Base-by-base conservation (phyloP, 106 monocot genomes). In the Dendrobium chrysotoxum region DNA sequence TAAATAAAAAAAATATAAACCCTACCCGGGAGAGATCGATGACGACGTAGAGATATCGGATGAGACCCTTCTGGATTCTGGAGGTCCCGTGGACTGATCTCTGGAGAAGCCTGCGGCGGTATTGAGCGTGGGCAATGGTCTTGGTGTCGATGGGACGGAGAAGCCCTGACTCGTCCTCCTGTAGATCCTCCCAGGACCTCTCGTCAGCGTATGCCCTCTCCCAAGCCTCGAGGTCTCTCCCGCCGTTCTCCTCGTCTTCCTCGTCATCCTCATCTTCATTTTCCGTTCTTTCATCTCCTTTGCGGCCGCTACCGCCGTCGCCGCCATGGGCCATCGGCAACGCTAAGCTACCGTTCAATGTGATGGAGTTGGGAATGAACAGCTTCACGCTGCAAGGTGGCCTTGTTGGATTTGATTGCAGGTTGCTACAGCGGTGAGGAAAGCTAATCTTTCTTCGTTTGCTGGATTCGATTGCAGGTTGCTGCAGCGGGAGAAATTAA, bases 131-230 rank as follows among this genome's bases (percentile, higher is more conserved):
- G 57, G 88, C 88, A 64, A 94, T 61, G 23, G 86, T 85, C 76
- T 86, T 91, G 47, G 89, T 90, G 79, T 95, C 92, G 41, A 92
- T 83, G 42, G 98, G 85, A 4, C 90, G 81, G 58, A 99, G 86
- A 58, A 94, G 89, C 28, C 98, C 98, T 0, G 95, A 89, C 82
- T 99, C 98, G 86, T 99, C 98, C 85, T 99, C 98, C 66, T 95
- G 91, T 16, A 99, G 88, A 26, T 88, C 79, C 58, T 98, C 98
- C 98, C 98, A 99, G 17, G 98, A 99, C n/a, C 98, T 75, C 80
- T 99, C 98, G 78, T 95, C 98, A 4, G 98, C 98, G 85, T 95
- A 99, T 4, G 89, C 95, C 26, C 92, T 82, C 91, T 95, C 95
- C 98, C 98, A 99, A 2, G 98, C 98, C 40, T 92, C 89, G 40